Evolutionary conservation across 208 protist genomes (phyloP), one percentile per base, ranked within the genome.

Genomic region (Polymyxa betae): DNA sequence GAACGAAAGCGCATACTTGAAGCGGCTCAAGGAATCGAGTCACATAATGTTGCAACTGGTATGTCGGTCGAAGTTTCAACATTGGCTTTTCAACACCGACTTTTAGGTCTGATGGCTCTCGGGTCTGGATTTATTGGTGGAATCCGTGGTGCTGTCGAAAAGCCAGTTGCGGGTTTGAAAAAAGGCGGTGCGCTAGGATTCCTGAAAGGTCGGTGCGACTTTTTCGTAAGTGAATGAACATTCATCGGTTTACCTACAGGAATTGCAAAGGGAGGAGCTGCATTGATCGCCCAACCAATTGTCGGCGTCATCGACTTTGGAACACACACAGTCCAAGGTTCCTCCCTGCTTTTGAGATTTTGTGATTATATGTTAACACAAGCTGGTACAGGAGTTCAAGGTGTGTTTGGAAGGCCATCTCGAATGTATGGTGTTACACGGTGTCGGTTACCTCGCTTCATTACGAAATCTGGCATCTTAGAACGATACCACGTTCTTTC

Each of bases 261-360:
- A n/a, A 66, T 66, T 32, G 54, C 54, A 16, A 16, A 66, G 54
- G 54, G 54, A 32, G 16, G 20, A 66, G 54, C 54, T 66, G 54
- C 20, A 16, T 29, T 66, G 29, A 66, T 66, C 54, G 54, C 54
- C 54, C 16, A 66, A 29, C 54, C 54, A 32, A 29, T 66, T 66
- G 54, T 66, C 29, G 54, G 54, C 54, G 20, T 66, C 29, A 29
- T 66, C 54, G 54, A 66, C 29, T 66, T 66, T 29, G 54, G 54
- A 66, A 66, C 54, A 66, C 54, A 66, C 54, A 66, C 54, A 32
- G 54, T 66, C 16, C 54, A 66, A 66, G 54, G 54, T 29, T 29
- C n/a, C n/a, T n/a, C n/a, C n/a, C n/a, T n/a, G n/a, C n/a, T n/a
- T n/a, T n/a, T n/a, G n/a, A n/a, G n/a, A n/a, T n/a, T n/a, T n/a